A percentile compares a stretch with the other conserved stretches of the same genome.
These are phyloP conservation scores for Eucalyptus shirleyi DNA, from an alignment of 345 rosid species.

Conservation along the genomic window DNA sequence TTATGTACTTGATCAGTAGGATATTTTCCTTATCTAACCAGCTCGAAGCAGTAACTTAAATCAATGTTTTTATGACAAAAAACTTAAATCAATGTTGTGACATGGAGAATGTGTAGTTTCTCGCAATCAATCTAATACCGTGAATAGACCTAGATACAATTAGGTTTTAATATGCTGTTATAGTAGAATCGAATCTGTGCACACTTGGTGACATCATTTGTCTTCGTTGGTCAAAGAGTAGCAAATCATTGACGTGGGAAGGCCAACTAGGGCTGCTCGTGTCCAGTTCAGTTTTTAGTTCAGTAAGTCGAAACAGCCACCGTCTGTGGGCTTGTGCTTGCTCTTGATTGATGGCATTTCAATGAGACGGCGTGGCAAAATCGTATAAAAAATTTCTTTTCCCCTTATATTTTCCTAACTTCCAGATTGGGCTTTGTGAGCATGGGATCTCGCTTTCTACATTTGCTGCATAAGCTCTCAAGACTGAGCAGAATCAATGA, in stretches of 20 bases:
- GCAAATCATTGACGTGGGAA: background rate
- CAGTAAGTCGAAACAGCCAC: background rate
- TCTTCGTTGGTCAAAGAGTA: background rate
- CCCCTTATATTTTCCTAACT: too few relatives aligned
- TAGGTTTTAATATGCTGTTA: background rate
- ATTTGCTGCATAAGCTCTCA: too few relatives aligned
- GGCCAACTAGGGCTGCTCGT: background rate
- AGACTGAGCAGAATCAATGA: too few relatives aligned
- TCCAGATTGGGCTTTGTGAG: too few relatives aligned
- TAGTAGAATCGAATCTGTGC: background rate
- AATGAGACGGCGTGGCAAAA: conserved; percentile 16
- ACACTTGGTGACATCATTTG: background rate
- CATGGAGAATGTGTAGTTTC: background rate
- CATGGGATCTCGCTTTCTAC: too few relatives aligned
- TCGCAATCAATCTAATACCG: background rate
- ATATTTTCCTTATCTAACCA: background rate
- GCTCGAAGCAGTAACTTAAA: background rate
- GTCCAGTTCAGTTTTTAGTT: background rate
- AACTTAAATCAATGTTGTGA: too few relatives aligned
- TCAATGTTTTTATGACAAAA: too few relatives aligned
- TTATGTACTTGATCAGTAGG: background rate
- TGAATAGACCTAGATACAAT: background rate
- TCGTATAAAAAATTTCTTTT: conserved; percentile 1
- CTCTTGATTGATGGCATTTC: background rate
- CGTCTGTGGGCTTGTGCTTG: background rate